phyloP scores from a whole-genome alignment of 2,329 filamentous ascomycete genomes.

The Chaetomium globosum region DNA sequence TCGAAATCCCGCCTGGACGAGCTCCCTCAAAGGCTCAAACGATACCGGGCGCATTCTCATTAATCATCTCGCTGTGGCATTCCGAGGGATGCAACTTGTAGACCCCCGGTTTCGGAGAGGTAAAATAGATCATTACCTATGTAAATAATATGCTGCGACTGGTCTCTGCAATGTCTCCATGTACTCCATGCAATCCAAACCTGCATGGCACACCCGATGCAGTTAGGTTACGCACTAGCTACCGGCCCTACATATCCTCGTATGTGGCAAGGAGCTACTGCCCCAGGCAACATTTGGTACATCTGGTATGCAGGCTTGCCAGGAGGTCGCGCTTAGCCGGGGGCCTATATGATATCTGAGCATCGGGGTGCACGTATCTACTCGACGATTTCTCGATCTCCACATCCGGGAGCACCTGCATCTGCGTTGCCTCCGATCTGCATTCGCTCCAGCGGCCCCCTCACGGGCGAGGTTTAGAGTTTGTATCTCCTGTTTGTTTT shows the following conservation, averaged over 20 bases:
- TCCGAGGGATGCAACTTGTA: too few species aligned
- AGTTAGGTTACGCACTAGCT: slow-evolving; percentile 3
- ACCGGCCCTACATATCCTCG: slow-evolving; percentile 6
- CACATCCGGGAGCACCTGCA: slow-evolving; percentile 7
- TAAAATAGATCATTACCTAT: too few species aligned
- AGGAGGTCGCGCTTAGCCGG: too few species aligned
- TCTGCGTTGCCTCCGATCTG: slow-evolving; percentile 3
- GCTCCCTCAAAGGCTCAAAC: too few species aligned
- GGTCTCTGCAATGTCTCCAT: slow-evolving; percentile 1
- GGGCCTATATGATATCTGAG: slow-evolving; percentile 3
- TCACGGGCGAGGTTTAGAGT: slow-evolving; percentile 1
- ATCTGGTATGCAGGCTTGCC: neutral
- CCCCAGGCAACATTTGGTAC: neutral
- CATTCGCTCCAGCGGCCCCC: neutral
- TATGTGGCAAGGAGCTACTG: neutral
- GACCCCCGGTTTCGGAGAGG: too few species aligned
- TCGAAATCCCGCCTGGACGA: too few species aligned
- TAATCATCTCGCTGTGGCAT: too few species aligned
- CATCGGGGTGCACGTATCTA: slow-evolving; percentile 8
- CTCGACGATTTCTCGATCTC: neutral
- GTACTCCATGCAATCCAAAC: slow-evolving; percentile 3
- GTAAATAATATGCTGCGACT: neutral
- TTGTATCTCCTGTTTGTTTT: slow-evolving; percentile 1
- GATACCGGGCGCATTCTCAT: too few species aligned
- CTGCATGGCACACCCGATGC: slow-evolving; percentile 9